Conservation (phyloP, 2,329 filamentous ascomycete species). For the Cordyceps fumosorosea region DNA sequence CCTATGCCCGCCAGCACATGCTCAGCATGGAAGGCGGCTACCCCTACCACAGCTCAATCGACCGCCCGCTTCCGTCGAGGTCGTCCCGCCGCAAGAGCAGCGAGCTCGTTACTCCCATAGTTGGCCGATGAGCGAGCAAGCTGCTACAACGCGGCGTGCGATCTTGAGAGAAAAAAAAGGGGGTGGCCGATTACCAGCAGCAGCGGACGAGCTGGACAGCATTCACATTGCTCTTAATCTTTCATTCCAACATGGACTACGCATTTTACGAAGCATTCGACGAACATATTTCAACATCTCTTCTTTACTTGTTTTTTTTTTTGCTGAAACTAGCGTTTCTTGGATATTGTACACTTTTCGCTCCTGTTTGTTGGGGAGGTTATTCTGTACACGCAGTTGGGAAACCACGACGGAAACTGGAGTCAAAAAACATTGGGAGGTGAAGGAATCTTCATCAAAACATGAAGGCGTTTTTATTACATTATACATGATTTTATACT, state of each 20-base stretch:
- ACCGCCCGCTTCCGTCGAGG: conserved; percentile 51
- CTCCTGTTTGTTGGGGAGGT: not conserved
- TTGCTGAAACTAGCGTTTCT: not conserved
- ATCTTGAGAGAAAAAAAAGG: not conserved
- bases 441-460: conserved; percentile 1
- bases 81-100: conserved; percentile 56
- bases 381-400: not conserved
- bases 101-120: conserved; percentile 55
- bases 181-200: not conserved
- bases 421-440: conserved; percentile 9
- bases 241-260: conserved; percentile 2
- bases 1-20: conserved; percentile 37
- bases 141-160: not conserved
- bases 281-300: not conserved
- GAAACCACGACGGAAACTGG: conserved; percentile 1
- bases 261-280: conserved; percentile 12
- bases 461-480: conserved; percentile 4
- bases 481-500: not conserved
- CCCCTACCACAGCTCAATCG: conserved; percentile 32
- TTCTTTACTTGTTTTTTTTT: not conserved
- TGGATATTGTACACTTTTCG: not conserved
- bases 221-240: not conserved
- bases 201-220: not conserved
- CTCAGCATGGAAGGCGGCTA: conserved; percentile 47
- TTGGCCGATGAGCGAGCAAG: conserved; percentile 37